These are phyloP conservation scores for Kandelia obovata DNA, from an alignment of 345 rosid species.

Conservation along the genomic window DNA sequence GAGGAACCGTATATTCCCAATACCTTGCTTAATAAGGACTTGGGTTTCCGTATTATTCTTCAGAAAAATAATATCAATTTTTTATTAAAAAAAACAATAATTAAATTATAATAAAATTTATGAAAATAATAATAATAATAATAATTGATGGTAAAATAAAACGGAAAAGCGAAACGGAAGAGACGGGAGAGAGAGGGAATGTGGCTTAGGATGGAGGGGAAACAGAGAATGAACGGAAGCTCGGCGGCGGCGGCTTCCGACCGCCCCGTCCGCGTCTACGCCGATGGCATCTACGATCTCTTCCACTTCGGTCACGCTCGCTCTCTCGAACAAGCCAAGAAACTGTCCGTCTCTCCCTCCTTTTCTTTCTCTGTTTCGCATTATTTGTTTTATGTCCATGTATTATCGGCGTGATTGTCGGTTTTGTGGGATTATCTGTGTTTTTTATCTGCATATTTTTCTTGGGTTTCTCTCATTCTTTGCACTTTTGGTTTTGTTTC, in stretches of 20 bases:
- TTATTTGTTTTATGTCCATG: not conserved
- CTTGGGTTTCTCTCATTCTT: not conserved
- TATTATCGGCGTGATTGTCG: not conserved
- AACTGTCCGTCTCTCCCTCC: constrained; percentile 43
- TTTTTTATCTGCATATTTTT: not conserved
- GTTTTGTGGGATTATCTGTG: not conserved
- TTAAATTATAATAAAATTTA: not conserved
- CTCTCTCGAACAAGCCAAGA: constrained; percentile 93
- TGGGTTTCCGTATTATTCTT: no score
- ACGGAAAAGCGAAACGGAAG: not conserved
- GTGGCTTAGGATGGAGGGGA: not conserved
- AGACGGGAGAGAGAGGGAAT: not conserved
- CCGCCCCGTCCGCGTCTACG: constrained; percentile 75
- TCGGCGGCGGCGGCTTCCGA: not conserved
- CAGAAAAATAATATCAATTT: no score
- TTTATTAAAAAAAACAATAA: no score
- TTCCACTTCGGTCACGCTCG: constrained; percentile 97
- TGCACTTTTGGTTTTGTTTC: not conserved
- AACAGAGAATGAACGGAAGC: not conserved
- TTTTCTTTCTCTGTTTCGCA: not conserved
- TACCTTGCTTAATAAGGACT: no score
- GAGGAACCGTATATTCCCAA: no score
- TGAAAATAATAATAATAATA: not conserved
- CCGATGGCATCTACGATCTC: constrained; percentile 99
- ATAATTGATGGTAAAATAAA: not conserved